These are phyloP conservation scores for Trichoderma afroharzianum DNA, from an alignment of 2,329 filamentous ascomycete genomes.

Conservation along the genomic window DNA sequence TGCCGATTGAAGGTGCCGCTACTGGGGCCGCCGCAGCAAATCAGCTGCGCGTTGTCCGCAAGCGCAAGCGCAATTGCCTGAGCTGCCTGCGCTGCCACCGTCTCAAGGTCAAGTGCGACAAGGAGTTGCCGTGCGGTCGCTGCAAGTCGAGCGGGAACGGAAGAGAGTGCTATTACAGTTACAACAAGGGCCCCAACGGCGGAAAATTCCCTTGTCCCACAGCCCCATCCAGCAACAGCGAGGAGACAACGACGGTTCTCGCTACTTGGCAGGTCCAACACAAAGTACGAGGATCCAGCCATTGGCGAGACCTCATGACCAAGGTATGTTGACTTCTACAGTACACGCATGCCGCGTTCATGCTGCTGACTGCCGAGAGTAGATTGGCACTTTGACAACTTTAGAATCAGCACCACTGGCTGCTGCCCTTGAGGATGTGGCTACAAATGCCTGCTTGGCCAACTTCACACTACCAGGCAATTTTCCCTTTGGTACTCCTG, in stretches of 20 bases:
- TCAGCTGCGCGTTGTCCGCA: constrained; percentile 30
- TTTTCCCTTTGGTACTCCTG: constrained; percentile 38
- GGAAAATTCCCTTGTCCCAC: constrained; percentile 34
- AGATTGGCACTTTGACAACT: constrained; percentile 29
- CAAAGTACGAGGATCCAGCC: constrained; percentile 34
- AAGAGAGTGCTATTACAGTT: constrained; percentile 36
- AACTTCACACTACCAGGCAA: constrained; percentile 36
- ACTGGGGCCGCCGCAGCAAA: not conserved
- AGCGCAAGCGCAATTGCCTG: constrained; percentile 36
- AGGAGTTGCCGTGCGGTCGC: constrained; percentile 34
- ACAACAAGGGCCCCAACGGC: constrained; percentile 35
- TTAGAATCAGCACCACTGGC: constrained; percentile 28
- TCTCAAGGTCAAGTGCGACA: constrained; percentile 38
- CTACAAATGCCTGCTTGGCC: constrained; percentile 34
- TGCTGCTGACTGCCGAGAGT: not conserved
- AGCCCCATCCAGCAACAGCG: constrained; percentile 21
- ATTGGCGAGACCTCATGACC: constrained; percentile 36
- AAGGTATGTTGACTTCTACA: constrained; percentile 27
- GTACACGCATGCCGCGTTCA: not conserved
- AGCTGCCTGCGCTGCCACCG: constrained; percentile 36
- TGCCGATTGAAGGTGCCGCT: constrained; percentile 1
- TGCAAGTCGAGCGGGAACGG: constrained; percentile 35
- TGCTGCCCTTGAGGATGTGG: constrained; percentile 31
- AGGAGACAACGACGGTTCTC: constrained; percentile 28
- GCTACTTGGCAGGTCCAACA: constrained; percentile 34